Conservation (phyloP, 306 rosid species). For the Carpinus fangiana region DNA sequence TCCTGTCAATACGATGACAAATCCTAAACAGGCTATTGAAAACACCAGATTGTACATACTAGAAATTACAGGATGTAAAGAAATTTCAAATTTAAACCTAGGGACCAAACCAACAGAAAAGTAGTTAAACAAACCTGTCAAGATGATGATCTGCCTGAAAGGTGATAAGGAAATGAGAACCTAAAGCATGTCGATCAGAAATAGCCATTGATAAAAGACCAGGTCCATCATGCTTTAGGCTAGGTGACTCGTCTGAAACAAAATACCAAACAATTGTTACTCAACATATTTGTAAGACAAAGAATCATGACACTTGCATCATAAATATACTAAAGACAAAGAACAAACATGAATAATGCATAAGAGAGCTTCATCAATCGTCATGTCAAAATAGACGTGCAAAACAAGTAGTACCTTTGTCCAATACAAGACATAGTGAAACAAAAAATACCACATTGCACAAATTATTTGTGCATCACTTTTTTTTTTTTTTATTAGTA, state of each 20-base stretch:
- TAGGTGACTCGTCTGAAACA: conserved; percentile 77
- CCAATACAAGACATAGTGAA: not conserved
- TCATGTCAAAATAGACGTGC: not conserved
- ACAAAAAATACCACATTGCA: not conserved
- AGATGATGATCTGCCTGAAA: conserved; percentile 71
- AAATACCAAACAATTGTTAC: conserved; percentile 9
- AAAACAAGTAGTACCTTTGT: not conserved
- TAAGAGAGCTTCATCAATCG: not conserved
- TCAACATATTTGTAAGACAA: not conserved
- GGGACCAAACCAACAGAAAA: not conserved
- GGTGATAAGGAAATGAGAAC: conserved; percentile 87
- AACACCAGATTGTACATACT: not conserved
- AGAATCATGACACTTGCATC: not conserved
- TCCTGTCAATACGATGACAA: conserved; percentile 52
- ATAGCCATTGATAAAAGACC: conserved; percentile 86
- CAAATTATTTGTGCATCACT: not conserved
- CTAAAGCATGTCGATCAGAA: conserved; percentile 70
- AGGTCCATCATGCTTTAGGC: conserved; percentile 72
- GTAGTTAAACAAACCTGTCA: conserved; percentile 65
- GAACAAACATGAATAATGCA: not conserved
- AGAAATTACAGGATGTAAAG: not conserved
- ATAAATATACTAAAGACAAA: not conserved
- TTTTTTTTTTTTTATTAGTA: no score
- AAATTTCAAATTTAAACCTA: not conserved
- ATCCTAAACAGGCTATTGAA: conserved; percentile 9